Percentiles rank a stretch among this genome's conserved stretches.
phyloP scores from a whole-genome alignment of 2,329 filamentous ascomycete species.

The Colletotrichum magnum region DNA sequence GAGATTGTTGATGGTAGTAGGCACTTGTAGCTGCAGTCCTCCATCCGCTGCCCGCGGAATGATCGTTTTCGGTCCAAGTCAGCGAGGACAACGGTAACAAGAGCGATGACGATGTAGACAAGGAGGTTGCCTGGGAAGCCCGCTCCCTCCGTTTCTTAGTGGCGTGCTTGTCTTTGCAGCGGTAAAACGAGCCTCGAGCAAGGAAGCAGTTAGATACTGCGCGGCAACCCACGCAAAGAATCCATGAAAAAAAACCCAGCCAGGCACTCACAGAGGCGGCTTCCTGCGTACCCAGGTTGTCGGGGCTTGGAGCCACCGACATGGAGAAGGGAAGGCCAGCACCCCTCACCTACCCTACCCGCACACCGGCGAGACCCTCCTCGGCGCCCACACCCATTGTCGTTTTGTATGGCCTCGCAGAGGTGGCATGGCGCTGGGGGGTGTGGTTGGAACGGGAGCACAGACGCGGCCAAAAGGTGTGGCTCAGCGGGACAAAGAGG shows the following conservation, averaged over 20 bases:
- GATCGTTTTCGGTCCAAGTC: background rate
- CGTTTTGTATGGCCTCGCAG: constrained; percentile 44
- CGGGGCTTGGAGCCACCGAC: constrained; percentile 34
- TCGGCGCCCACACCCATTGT: constrained; percentile 28
- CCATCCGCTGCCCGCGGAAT: background rate
- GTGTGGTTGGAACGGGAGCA: constrained; percentile 37
- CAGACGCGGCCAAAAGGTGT: constrained; percentile 34
- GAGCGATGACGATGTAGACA: too few species aligned
- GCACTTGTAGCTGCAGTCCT: constrained; percentile 3
- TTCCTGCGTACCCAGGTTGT: constrained; percentile 35
- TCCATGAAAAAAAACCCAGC: background rate
- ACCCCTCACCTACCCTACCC: constrained; percentile 21
- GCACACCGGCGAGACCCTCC: constrained; percentile 3
- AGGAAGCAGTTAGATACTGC: background rate
- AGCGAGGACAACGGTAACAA: background rate
- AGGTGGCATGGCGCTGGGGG: constrained; percentile 13
- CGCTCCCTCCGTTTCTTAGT: background rate
- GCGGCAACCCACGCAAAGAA: too few species aligned
- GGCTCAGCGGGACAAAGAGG: constrained; percentile 9
- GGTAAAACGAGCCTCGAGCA: background rate
- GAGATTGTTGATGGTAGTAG: constrained; percentile 31
- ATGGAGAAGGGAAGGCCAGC: constrained; percentile 22
- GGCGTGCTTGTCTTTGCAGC: constrained; percentile 15
- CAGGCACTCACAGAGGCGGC: constrained; percentile 22
- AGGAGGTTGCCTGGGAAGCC: too few species aligned